phyloP scores from a whole-genome alignment of 2,329 filamentous ascomycete genomes.

The Aspergillus floridensis region DNA sequence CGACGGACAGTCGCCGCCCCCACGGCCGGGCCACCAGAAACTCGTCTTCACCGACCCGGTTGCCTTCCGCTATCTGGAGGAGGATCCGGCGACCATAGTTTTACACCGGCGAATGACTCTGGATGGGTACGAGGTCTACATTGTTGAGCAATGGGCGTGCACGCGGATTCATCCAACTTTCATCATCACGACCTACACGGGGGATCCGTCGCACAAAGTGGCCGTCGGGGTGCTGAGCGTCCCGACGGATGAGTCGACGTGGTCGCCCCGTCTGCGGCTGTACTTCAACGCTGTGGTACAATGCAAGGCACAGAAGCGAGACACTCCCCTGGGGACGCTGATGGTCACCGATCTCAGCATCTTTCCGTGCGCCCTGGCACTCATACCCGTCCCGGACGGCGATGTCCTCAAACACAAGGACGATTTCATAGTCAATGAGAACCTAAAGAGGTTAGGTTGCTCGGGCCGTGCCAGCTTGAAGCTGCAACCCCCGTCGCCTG shows the following conservation, averaged over 20 bases:
- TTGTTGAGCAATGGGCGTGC: constrained; percentile 97
- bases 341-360: constrained; percentile 93
- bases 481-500: constrained; percentile 71
- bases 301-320: constrained; percentile 78
- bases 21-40: constrained; percentile 48
- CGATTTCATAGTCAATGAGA: constrained; percentile 89
- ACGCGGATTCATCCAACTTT: constrained; percentile 87
- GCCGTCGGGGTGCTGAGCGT: constrained; percentile 77
- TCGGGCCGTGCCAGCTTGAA: constrained; percentile 85
- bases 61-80: constrained; percentile 74
- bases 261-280: constrained; percentile 74
- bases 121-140: constrained; percentile 83
- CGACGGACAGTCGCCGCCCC: constrained; percentile 15
- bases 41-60: constrained; percentile 66
- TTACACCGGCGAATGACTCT: constrained; percentile 69
- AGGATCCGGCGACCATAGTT: constrained; percentile 73
- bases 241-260: constrained; percentile 72
- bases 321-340: constrained; percentile 76
- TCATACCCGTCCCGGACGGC: constrained; percentile 86
- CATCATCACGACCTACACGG: constrained; percentile 89
- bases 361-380: constrained; percentile 86
- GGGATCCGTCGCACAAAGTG: constrained; percentile 75
- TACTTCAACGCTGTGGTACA: constrained; percentile 86
- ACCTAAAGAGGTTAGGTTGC: constrained; percentile 88
- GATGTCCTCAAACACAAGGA: constrained; percentile 77